phyloP scores from a whole-genome alignment of 345 rosid genomes.

The Litchi chinensis region DNA sequence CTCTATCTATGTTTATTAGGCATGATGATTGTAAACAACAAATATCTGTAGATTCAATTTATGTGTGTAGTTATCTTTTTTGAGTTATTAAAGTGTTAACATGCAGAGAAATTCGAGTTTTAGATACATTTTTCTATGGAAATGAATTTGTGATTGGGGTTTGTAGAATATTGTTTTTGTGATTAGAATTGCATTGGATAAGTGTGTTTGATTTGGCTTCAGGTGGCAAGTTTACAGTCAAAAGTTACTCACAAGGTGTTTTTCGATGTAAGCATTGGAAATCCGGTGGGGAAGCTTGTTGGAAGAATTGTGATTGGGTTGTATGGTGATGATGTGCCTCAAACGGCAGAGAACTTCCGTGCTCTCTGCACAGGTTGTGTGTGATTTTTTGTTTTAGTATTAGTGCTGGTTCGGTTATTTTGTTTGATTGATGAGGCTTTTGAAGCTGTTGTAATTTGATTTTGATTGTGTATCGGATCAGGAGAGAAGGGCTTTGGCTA shows the following conservation, averaged over 20 bases:
- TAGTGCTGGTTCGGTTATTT: neutral
- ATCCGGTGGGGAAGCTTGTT: constrained; percentile 82
- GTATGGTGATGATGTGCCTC: constrained; percentile 94
- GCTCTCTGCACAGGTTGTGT: constrained; percentile 88
- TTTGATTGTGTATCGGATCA: constrained; percentile 31
- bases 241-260: constrained; percentile 89
- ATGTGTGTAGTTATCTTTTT: too few species aligned
- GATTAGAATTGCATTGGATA: neutral
- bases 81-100: neutral
- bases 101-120: neutral
- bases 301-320: constrained; percentile 93
- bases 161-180: neutral
- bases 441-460: constrained; percentile 1
- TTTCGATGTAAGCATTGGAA: constrained; percentile 91
- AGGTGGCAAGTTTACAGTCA: constrained; percentile 64
- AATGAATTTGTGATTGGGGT: neutral
- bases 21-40: neutral
- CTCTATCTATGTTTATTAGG: neutral
- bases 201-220: constrained; percentile 11
- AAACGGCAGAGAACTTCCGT: constrained; percentile 92
- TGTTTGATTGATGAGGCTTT: neutral
- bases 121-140: neutral
- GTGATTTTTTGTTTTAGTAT: neutral
- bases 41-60: neutral
- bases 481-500: constrained; percentile 99